Base-by-base conservation (phyloP, 2,329 filamentous ascomycete species). In the Beauveria varroae region DNA sequence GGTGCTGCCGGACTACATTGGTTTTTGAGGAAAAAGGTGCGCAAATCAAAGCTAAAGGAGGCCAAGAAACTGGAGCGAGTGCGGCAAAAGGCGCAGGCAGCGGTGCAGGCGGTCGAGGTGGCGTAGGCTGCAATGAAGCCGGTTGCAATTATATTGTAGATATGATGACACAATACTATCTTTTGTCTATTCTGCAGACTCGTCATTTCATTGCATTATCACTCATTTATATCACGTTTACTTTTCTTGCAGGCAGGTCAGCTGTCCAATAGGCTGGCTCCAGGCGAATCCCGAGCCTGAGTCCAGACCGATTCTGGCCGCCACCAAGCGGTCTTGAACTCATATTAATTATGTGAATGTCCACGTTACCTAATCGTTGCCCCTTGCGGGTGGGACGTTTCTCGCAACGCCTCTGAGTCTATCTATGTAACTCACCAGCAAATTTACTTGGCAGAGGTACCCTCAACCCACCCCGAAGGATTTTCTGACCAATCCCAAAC, bases 1-100 rank as follows among this genome's bases (percentile, higher is more conserved):
- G 81, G 97, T 64, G 85, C 87, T 5, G 84, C 84, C 61, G 90
- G 90, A 0, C 69, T 97, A 65, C 86, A 89, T 64, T 96, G 88
- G 73, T 95, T 96, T 70, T 69, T 98, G 57, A 84, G 85, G 69
- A 92, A 89, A 71, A 83, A 88, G 50, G 81, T 97, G 18, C 79
- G 83, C 5, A 89, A 86, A 71, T 88, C 87, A 3, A 70, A 83
- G 67, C 73, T 85, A 6, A 81, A 79, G 64, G 77, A 83, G 59
- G 74, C 73, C 59, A 78, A 74, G 64, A 76, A 73, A 63, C 68
- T 87, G 43, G 68, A 73, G 9, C 59, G 66, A 16, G 68, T 74
- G 41, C 66, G 68, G n/a, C 66, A 69, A n/a, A 74, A 72, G 65
- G 74, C 68, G 26, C 72, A 72, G 63, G 63, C 63, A 20, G 65